A percentile compares a stretch with the other conserved stretches of the same genome.
Conservation (phyloP, 176 grass and related monocot species). For the Juncus inflexus region DNA sequence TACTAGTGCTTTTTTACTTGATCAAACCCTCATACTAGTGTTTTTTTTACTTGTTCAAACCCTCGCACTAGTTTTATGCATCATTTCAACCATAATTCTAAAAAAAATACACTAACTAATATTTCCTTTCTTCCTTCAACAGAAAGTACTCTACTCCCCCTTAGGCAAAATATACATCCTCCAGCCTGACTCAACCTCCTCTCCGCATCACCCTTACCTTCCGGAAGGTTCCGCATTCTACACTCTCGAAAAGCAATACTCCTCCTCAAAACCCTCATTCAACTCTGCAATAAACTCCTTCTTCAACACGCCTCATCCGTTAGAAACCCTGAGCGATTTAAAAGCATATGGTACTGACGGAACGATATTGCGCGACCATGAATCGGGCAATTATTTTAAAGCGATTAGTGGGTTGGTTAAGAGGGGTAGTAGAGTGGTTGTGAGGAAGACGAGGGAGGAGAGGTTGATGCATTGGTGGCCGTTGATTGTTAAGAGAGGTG, state of each 20-base stretch:
- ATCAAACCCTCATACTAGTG: no score
- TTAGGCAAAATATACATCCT: constrained; percentile 82
- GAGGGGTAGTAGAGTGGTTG: constrained; percentile 40
- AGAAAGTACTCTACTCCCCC: constrained; percentile 76
- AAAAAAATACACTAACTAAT: no score
- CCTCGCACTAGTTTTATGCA: no score
- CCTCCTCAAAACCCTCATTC: constrained; percentile 35
- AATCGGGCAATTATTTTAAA: constrained; percentile 87
- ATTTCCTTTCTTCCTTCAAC: background rate
- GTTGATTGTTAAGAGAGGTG: constrained; percentile 26
- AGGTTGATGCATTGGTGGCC: constrained; percentile 76
- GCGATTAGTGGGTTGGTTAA: constrained; percentile 42
- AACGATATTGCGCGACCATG: constrained; percentile 93
- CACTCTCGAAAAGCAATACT: constrained; percentile 38
- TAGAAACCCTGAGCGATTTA: constrained; percentile 90
- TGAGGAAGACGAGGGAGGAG: constrained; percentile 41
- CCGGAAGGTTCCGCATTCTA: constrained; percentile 75
- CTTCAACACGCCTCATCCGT: constrained; percentile 91
- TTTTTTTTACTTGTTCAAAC: no score
- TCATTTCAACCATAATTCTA: no score
- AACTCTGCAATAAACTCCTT: constrained; percentile 67
- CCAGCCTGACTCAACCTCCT: constrained; percentile 58
- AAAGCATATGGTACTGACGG: constrained; percentile 73
- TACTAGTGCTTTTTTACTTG: no score
- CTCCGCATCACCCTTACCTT: constrained; percentile 71